Evolutionary conservation across 129 eudicot species (phyloP), one percentile per base, ranked within the genome.

Genomic region (Tanacetum coccineum): DNA sequence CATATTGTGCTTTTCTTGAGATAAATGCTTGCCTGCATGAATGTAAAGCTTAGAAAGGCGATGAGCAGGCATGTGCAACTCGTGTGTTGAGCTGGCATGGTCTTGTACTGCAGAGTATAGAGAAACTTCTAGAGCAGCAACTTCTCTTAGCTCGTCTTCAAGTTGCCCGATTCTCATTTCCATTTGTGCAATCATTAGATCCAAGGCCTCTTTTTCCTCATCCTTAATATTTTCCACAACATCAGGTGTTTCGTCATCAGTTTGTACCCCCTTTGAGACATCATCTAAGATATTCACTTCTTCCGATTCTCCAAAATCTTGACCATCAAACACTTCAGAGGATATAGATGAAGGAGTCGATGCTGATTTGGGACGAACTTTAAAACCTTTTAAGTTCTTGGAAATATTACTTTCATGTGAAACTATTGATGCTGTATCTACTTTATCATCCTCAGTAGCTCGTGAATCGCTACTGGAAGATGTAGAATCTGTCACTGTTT

Each of bases 81-180:
- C 87, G 76, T 87, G 86, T 28, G 83, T 79, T 10, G 93, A 83
- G 72, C 84, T 87, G 21, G 81, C 84, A 81, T 91, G 97, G 77
- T 87, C 96, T 36, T 94, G 94, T 46, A 87, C 84, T 50, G 79
- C 87, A 71, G 96, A 85, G 61, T 87, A 87, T 1, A 91, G 87
- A 60, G 96, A 81, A 42, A 87, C 66, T 77, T 91, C 97, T 60
- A 91, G 84, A 76, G 91, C 96, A 53, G 97, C 97, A 65, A 87
- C 97, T 76, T 85, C 97, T 63, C 96, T 83, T 47, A 91, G 72
- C 80, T 91, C 97, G 36, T 81, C 91, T 68, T 91, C 94, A 65
- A 91, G 96, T 75, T 85, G 74, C 78, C 70, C 87, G 22, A 91
- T 85, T 58, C 84, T 91, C 59, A 44, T 66, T 80, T 85, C 85